These are phyloP conservation scores for Trametes sanguinea DNA, from an alignment of 768 basidiomycete genomes.

Conservation along the genomic window DNA sequence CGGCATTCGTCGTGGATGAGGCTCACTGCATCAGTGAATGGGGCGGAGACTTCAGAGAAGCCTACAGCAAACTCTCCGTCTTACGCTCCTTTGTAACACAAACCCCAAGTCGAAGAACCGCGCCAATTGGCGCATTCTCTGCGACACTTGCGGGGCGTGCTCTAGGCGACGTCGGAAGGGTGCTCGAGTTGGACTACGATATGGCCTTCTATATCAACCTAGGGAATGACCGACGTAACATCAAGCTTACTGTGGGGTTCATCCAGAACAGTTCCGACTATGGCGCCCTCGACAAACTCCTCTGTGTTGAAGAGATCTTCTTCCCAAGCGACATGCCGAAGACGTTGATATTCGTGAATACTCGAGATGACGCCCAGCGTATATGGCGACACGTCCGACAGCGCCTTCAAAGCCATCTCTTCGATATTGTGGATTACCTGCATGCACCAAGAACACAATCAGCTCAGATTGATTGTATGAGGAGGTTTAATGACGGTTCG, in stretches of 20 bases:
- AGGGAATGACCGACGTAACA: slow-evolving; percentile 1
- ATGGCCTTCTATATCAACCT: not conserved
- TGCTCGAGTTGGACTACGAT: not conserved
- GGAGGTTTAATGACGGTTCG: not conserved
- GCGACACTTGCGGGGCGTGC: not conserved
- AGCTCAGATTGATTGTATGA: not conserved
- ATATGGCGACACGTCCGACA: not conserved
- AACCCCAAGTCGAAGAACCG: not conserved
- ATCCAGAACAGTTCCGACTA: not conserved
- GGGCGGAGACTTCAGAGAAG: slow-evolving; percentile 38
- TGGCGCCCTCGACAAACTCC: not conserved
- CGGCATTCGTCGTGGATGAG: slow-evolving; percentile 39
- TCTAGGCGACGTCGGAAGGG: not conserved
- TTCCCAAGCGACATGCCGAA: not conserved
- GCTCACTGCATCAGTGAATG: slow-evolving; percentile 42
- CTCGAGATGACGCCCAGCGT: not conserved
- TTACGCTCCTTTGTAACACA: not conserved
- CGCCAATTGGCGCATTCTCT: not conserved
- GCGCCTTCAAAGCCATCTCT: not conserved
- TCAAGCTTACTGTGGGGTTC: not conserved
- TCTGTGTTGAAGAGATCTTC: not conserved
- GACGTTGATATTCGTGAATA: slow-evolving; percentile 2
- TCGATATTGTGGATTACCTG: not conserved
- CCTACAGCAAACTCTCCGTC: slow-evolving; percentile 31
- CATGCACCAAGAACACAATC: not conserved